Evolutionary conservation across 371 early-diverging fungal species (phyloP), one percentile per base, ranked within the genome.

Genomic region (Actinomortierella ambigua): DNA sequence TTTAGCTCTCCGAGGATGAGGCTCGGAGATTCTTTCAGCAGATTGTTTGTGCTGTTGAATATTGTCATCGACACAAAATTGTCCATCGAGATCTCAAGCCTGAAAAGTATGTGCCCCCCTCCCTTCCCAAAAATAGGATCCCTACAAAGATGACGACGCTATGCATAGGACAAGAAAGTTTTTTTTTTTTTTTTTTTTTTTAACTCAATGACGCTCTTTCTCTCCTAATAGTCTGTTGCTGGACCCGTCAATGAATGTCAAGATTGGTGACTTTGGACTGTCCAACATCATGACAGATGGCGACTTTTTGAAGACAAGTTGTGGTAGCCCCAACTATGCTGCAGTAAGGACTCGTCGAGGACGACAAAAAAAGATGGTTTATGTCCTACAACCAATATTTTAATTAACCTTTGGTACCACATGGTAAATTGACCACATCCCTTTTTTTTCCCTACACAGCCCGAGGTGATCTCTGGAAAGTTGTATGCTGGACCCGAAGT

Each of bases 401-500:
- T n/a, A n/a, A n/a, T n/a, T n/a, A n/a, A n/a, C n/a, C n/a, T n/a
- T n/a, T n/a, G n/a, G n/a, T n/a, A n/a, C n/a, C n/a, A n/a, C n/a
- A n/a, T n/a, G n/a, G n/a, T n/a, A n/a, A n/a, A n/a, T n/a, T n/a
- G n/a, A n/a, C n/a, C n/a, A n/a, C n/a, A n/a, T n/a, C n/a, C n/a
- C n/a, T 54, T 34, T 13, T 24, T 44, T 55, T 5, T 27, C 51
- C 46, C 58, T 43, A 27, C 27, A 26, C 52, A 87, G 85, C 98
- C 98, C 42, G 98, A 98, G 80, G 97, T 97, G 14, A 95, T 97
- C 57, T 91, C 91, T 50, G 96, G 96, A 77, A 92, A 90, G 57
- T 73, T 94, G 34, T 99, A 99, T 71, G 94, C 94, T 23, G 99
- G 99, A 13, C 96, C 98, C 6, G 99, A 98, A 79, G 96, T 99